phyloP scores from a whole-genome alignment of 176 grass and related monocot genomes.

The Aegilops umbellulata region DNA sequence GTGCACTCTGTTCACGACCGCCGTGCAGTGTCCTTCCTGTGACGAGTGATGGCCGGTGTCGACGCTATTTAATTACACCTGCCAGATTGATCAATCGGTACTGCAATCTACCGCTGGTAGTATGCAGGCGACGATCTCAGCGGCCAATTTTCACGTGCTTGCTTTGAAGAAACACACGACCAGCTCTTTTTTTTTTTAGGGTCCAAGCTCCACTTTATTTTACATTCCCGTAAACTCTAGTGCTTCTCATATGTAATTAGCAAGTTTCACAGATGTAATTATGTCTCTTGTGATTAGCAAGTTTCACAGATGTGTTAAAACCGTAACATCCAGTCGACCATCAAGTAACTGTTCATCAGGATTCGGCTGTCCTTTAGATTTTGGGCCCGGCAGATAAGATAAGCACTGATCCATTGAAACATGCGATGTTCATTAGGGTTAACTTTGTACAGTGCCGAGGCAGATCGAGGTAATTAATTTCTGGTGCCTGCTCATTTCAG shows the following conservation, averaged over 20 bases:
- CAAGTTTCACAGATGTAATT: no score
- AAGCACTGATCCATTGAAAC: not conserved
- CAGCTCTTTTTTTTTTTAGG: no score
- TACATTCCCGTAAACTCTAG: no score
- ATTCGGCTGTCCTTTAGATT: not conserved
- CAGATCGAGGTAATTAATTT: not conserved
- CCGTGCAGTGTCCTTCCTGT: conserved; percentile 1
- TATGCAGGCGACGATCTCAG: not conserved
- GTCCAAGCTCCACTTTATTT: no score
- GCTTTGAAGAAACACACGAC: not conserved
- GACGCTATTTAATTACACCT: not conserved
- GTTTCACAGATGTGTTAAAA: not conserved
- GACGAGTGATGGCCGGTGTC: not conserved
- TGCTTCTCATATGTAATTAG: no score
- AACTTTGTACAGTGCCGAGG: not conserved
- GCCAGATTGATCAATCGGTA: not conserved
- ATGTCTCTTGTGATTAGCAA: not conserved
- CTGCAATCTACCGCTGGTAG: not conserved
- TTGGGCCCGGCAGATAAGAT: not conserved
- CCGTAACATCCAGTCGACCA: not conserved
- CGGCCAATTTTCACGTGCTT: not conserved
- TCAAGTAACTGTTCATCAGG: not conserved
- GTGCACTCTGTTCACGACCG: not conserved
- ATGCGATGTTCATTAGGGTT: not conserved
- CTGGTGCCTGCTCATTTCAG: no score